These are phyloP conservation scores for Fonsecaea pedrosoi DNA, from an alignment of 2,329 filamentous ascomycete genomes.

Conservation along the genomic window DNA sequence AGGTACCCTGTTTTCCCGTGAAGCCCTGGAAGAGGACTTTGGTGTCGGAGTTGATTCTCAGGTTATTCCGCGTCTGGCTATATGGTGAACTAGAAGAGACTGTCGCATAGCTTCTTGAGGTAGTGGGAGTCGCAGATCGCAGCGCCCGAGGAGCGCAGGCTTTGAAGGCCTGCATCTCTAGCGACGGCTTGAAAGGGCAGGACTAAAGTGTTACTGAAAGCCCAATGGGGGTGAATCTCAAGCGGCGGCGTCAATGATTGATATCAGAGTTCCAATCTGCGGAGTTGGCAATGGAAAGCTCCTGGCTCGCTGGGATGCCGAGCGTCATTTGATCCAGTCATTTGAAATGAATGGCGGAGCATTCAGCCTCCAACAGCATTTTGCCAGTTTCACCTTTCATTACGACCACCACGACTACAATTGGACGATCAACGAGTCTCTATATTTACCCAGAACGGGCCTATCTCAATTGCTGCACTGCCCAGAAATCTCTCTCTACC, in stretches of 20 bases:
- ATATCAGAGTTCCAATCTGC: constrained; percentile 8
- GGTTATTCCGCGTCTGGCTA: constrained; percentile 75
- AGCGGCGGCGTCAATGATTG: constrained; percentile 2
- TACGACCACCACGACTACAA: too few species aligned
- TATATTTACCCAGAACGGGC: background rate
- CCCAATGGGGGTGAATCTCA: background rate
- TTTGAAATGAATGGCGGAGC: constrained; percentile 1
- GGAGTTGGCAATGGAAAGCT: constrained; percentile 4
- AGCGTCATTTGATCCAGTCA: background rate
- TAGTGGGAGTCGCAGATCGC: constrained; percentile 62
- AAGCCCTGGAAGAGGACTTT: constrained; percentile 93
- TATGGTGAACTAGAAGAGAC: constrained; percentile 67
- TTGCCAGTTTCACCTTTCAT: background rate
- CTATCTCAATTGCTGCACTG: background rate
- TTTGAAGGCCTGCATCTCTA: constrained; percentile 81
- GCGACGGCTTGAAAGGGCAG: background rate
- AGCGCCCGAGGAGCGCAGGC: constrained; percentile 74
- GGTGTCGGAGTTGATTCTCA: constrained; percentile 90
- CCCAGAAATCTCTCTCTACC: background rate
- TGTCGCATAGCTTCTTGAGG: constrained; percentile 73
- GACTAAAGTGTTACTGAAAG: background rate
- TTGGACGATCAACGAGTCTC: background rate
- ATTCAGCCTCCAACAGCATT: constrained; percentile 28
- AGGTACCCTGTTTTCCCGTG: constrained; percentile 51
- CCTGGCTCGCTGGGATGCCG: background rate